These are phyloP conservation scores for Pavlovales sp. DNA, from an alignment of 208 protist species.

Conservation along the genomic window DNA sequence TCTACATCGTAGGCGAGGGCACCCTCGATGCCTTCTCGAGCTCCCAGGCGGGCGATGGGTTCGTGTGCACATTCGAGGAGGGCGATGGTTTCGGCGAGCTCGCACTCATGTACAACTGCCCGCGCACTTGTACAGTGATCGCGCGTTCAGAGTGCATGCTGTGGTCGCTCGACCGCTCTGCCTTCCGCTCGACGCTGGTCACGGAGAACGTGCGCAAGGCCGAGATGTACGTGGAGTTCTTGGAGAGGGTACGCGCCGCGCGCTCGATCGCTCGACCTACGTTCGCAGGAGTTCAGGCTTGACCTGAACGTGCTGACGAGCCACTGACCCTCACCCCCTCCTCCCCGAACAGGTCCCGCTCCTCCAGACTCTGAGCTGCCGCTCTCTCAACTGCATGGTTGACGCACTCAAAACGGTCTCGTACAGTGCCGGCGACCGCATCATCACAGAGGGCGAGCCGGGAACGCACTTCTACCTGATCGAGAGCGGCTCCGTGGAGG, in stretches of 20 bases:
- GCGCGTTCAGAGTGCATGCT: conserved; percentile 44
- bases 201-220: conserved; percentile 57
- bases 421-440: conserved; percentile 51
- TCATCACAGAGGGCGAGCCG: conserved; percentile 67
- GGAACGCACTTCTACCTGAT: conserved; percentile 68
- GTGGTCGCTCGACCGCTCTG: conserved; percentile 67
- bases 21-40: not conserved
- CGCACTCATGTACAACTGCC: conserved; percentile 69
- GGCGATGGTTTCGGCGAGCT: conserved; percentile 71
- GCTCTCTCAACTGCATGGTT: conserved; percentile 49
- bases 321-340: conserved; percentile 15
- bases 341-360: conserved; percentile 66
- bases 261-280: not conserved
- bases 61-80: conserved; percentile 39
- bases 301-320: not conserved
- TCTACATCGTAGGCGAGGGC: conserved; percentile 31
- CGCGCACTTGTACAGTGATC: conserved; percentile 54
- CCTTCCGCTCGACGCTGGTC: conserved; percentile 66
- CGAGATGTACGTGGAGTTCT: conserved; percentile 54
- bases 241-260: not conserved
- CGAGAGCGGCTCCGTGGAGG: conserved; percentile 33
- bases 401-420: conserved; percentile 58
- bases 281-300: too few relatives aligned
- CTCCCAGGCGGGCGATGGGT: not conserved
- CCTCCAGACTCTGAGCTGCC: conserved; percentile 6